Evolutionary conservation across 768 basidiomycete species (phyloP).

Genomic region (Cytidiella melzeri): DNA sequence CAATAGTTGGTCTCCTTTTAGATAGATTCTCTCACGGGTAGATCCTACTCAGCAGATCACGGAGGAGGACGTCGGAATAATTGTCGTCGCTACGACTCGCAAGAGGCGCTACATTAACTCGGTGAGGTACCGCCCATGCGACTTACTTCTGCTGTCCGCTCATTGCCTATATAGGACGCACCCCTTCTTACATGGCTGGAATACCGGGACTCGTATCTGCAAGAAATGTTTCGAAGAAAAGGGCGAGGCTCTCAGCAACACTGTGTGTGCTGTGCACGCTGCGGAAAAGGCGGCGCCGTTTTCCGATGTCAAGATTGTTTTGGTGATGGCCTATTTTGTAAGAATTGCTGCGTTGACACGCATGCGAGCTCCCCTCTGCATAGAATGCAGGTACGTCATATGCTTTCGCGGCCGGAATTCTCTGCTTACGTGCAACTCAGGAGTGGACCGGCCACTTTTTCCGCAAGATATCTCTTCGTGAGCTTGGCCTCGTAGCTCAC

Average conservation of each 20-base stretch:
- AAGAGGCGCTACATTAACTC: neutral
- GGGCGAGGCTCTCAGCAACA: neutral
- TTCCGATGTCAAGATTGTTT: neutral
- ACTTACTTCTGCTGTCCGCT: neutral
- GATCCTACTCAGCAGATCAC: no score
- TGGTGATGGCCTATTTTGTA: neutral
- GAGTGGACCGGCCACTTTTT: no score
- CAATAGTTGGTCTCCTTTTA: no score
- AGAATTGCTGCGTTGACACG: neutral
- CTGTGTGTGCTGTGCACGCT: neutral
- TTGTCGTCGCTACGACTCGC: neutral
- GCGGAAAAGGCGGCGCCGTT: neutral
- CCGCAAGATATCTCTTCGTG: no score
- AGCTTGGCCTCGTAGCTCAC: no score
- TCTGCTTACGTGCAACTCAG: no score
- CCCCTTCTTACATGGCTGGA: neutral
- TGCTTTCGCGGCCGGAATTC: no score
- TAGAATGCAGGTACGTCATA: no score
- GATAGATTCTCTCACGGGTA: no score
- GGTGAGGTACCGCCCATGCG: neutral
- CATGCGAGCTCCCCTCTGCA: neutral
- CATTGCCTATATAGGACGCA: neutral
- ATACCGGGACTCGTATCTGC: neutral
- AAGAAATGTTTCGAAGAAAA: neutral
- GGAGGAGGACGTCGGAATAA: no score